Percentiles rank a stretch among this genome's conserved stretches.
phyloP scores from a whole-genome alignment of 768 basidiomycete species.

The Pulveroboletus sp. region DNA sequence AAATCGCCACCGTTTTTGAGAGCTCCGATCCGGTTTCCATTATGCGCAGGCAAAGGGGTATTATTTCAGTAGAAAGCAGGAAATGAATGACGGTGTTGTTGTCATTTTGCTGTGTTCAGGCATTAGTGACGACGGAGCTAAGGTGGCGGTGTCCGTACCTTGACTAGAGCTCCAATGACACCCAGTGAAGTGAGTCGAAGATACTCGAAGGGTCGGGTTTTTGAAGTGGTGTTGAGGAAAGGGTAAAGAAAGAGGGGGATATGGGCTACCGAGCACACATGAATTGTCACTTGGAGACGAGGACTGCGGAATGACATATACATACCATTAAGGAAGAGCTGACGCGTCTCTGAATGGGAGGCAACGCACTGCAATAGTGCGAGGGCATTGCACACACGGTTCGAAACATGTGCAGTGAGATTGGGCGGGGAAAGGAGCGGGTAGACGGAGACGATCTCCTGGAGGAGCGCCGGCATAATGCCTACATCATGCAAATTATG shows the following conservation, averaged over 20 bases:
- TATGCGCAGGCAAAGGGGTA: slow-evolving; percentile 96
- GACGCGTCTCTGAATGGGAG: slow-evolving; percentile 92
- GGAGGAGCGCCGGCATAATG: slow-evolving; percentile 94
- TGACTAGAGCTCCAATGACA: slow-evolving; percentile 97
- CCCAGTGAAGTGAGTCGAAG: slow-evolving; percentile 98
- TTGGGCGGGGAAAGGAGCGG: slow-evolving; percentile 93
- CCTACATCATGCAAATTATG: slow-evolving; percentile 43
- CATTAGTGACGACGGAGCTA: slow-evolving; percentile 8
- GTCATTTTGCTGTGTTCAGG: slow-evolving; percentile 84
- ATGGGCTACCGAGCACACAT: slow-evolving; percentile 60
- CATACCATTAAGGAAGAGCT: slow-evolving; percentile 89
- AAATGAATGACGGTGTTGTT: slow-evolving; percentile 99
- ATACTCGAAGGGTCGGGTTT: slow-evolving; percentile 99
- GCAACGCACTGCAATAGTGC: slow-evolving; percentile 98
- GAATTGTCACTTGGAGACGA: not conserved
- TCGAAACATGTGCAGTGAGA: slow-evolving; percentile 95
- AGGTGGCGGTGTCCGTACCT: slow-evolving; percentile 47
- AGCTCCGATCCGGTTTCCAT: slow-evolving; percentile 99
- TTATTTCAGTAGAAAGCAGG: slow-evolving; percentile 97
- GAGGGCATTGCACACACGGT: slow-evolving; percentile 97
- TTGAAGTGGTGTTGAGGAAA: slow-evolving; percentile 97
- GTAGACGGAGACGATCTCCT: slow-evolving; percentile 98
- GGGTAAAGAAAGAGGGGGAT: slow-evolving; percentile 95
- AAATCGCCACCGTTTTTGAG: slow-evolving; percentile 98
- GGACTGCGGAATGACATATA: slow-evolving; percentile 29